Conservation (phyloP, 2,329 filamentous ascomycete genomes). For the Ambrosiella xylebori region DNA sequence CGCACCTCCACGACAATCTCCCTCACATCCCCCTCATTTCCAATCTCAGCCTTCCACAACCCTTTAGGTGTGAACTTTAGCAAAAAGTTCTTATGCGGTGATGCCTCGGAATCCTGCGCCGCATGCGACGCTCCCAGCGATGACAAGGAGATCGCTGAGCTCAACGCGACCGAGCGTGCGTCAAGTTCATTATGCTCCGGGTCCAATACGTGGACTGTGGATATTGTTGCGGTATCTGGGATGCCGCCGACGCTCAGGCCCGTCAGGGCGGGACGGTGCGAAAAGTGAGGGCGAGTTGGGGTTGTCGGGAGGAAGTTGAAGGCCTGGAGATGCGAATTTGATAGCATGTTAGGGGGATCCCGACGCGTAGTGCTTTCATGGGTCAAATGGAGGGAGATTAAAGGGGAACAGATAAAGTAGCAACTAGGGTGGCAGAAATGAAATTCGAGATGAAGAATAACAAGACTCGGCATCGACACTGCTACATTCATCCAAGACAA, state of each 20-base stretch:
- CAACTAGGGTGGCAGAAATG: background rate
- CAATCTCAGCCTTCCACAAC: background rate
- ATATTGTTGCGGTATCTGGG: background rate
- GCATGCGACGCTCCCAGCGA: background rate
- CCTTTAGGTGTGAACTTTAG: constrained; percentile 4
- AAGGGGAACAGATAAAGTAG: background rate
- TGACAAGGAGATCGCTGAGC: constrained; percentile 2
- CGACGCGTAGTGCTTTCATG: background rate
- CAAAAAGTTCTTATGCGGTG: constrained; percentile 4
- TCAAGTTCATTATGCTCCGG: background rate
- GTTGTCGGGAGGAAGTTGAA: background rate
- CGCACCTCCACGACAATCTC: background rate
- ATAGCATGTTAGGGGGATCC: background rate
- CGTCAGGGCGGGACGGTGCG: background rate
- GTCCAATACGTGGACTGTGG: background rate
- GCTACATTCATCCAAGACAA: too few species aligned
- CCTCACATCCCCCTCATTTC: background rate
- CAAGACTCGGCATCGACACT: too few species aligned
- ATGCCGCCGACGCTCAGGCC: background rate
- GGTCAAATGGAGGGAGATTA: background rate
- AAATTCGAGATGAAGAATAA: too few species aligned
- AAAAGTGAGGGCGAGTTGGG: background rate
- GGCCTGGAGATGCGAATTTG: background rate
- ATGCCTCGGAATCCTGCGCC: background rate
- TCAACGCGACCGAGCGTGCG: background rate